Conservation (phyloP, 768 basidiomycete genomes). For the Lyophyllum shimeji region DNA sequence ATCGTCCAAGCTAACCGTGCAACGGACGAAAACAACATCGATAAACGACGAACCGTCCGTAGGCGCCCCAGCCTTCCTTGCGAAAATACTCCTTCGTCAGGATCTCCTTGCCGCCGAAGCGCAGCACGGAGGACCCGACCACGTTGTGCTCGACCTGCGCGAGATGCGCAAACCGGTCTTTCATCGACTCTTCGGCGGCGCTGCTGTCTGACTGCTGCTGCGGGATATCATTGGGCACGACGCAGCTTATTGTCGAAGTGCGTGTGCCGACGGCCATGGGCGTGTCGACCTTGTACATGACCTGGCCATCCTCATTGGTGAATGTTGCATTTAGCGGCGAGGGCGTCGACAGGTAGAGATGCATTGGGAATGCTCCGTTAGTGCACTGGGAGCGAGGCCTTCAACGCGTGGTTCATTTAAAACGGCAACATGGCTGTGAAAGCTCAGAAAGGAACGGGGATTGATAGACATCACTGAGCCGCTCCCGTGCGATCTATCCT, state of each 20-base stretch:
- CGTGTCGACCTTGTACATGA: constrained; percentile 2
- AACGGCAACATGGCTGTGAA: too few species aligned
- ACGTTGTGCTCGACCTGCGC: constrained; percentile 10
- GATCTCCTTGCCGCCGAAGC: constrained; percentile 24
- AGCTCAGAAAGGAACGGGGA: too few species aligned
- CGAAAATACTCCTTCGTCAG: constrained; percentile 24
- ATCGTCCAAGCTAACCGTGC: not conserved
- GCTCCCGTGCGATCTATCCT: too few species aligned
- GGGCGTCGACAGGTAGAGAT: not conserved
- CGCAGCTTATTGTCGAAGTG: constrained; percentile 7
- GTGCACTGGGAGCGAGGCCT: too few species aligned
- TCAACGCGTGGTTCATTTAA: too few species aligned
- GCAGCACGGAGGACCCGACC: constrained; percentile 25
- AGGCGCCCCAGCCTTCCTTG: constrained; percentile 19
- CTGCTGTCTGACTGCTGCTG: not conserved
- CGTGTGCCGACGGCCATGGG: not conserved
- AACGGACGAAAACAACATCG: too few species aligned
- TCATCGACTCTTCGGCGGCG: constrained; percentile 1
- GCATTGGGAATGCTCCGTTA: not conserved
- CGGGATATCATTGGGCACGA: constrained; percentile 9
- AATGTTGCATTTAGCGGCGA: not conserved
- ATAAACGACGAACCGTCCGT: constrained; percentile 16
- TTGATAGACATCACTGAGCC: too few species aligned
- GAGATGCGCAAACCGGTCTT: constrained; percentile 10
- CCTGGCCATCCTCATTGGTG: not conserved